Evolutionary conservation across 1,284 basidiomycete genomes (phyloP), one percentile per base, ranked within the genome.

Genomic region (Apiotrichum mycotoxinovorans): DNA sequence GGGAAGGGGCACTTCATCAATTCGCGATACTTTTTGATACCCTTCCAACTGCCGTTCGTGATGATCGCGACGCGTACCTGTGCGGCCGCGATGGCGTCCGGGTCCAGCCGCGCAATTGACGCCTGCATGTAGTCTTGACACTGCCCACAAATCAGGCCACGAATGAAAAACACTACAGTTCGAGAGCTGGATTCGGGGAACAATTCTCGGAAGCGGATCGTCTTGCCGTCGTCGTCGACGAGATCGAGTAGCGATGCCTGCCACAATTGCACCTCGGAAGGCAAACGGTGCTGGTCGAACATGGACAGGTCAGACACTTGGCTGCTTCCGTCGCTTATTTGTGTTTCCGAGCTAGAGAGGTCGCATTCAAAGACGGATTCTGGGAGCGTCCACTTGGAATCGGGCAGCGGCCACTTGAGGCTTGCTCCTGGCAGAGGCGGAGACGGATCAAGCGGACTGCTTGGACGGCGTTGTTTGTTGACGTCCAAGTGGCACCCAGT

Each of bases 1-100:
- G 69, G 69, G 59, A 76, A 77, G 7, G 71, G 70, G 51, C 72
- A 74, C 10, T 68, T 61, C 58, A 73, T 71, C 23, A 78, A 42
- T 51, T 72, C 65, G 48, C 65, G 61, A 52, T 76, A 77, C 45
- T 62, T 53, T 58, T 75, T 77, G 64, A 77, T 72, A 42, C 72
- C 68, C 54, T 71, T 71, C 72, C 73, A 78, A 34, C 61, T 68
- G 8, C 75, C 75, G 35, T 71, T 72, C 1, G 65, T 64, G 41
- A 78, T 74, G 49, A 74, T 60, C 8, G 74, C 65, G 1, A 76
- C 68, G 20, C 66, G 57, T 11, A 76, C 66, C 15, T 70, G 68
- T 4, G 67, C 64, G 25, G 63, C 64, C n/a, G 66, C 63, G n/a
- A 77, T 51, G 3, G 66, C 73, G 3, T 63, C 64, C 61, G 66